Evolutionary conservation across 2,329 filamentous ascomycete species (phyloP), one percentile per base, ranked within the genome.

Genomic region (Hypocreales sp.): DNA sequence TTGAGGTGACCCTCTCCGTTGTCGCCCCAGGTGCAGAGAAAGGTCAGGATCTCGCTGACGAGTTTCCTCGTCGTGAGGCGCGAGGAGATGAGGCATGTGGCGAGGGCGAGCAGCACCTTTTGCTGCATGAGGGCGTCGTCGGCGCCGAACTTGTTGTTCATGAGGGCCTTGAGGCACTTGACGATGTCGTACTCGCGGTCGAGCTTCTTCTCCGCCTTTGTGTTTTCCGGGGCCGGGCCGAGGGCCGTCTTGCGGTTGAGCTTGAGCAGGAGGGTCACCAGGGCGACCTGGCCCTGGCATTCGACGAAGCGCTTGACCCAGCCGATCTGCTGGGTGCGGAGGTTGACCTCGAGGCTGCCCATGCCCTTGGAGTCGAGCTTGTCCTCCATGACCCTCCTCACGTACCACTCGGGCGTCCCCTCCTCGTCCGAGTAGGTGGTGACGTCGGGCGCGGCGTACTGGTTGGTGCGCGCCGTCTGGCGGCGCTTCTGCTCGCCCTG

Each of bases 121-220:
- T 90, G 80, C 47, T 95, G 86, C 34, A 72, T 64, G 31, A 98
- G 63, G 12, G 90, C 90, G 64, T 98, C 86, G 48, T 98, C 90
- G 35, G 90, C 90, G 35, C 90, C 90, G 50, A 92, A 95, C 51
- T 93, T 94, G 68, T 94, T 98, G 71, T 98, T 98, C 79, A 95
- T 92, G 31, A 95, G 58, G 18, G 86, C 84, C 60, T 95, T 95
- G 32, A 98, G 57, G 58, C 90, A 95, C 58, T 98, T 98, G 48
- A 93, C 73, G 36, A 98, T 93, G 47, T 95, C 90, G 49, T 95
- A 95, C 56, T 93, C 86, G 40, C 79, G 73, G 46, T 94, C 86
- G 26, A 90, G 63, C 45, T 87, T 81, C 50, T 79, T 83, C 41
- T 92, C 83, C 31, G 48, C 59, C 45, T 51, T 70, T 27, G 60